A percentile compares a stretch with the other conserved stretches of the same genome.
Conservation (phyloP, 2,329 filamentous ascomycete genomes). For the Hypoxylon sp. region DNA sequence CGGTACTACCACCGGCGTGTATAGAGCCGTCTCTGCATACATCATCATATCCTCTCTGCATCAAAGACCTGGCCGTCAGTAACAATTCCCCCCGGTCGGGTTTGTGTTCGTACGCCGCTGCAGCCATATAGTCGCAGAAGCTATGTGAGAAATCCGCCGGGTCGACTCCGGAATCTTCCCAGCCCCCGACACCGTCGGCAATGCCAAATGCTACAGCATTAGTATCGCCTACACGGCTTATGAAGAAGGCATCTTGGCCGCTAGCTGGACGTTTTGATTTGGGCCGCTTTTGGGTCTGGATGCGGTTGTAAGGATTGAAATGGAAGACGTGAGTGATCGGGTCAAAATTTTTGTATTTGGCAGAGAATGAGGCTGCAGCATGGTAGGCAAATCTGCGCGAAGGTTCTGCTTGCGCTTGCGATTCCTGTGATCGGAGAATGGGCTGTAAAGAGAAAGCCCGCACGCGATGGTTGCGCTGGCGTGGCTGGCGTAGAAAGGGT, state of each 20-base stretch:
- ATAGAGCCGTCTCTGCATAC: slow-evolving; percentile 82
- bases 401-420: slow-evolving; percentile 40
- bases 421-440: slow-evolving; percentile 44
- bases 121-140: slow-evolving; percentile 93
- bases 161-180: slow-evolving; percentile 92
- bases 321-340: slow-evolving; percentile 78
- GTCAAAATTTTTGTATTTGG: slow-evolving; percentile 78
- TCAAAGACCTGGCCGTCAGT: slow-evolving; percentile 76
- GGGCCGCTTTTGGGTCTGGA: slow-evolving; percentile 66
- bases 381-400: slow-evolving; percentile 72
- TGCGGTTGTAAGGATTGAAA: slow-evolving; percentile 76
- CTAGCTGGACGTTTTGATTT: slow-evolving; percentile 78
- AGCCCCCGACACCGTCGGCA: slow-evolving; percentile 95
- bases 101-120: slow-evolving; percentile 74
- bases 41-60: slow-evolving; percentile 87
- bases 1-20: slow-evolving; percentile 89
- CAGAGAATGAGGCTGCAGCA: slow-evolving; percentile 81
- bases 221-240: slow-evolving; percentile 80
- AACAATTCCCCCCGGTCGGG: slow-evolving; percentile 51
- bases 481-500: slow-evolving; percentile 27
- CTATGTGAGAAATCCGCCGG: slow-evolving; percentile 96
- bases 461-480: slow-evolving; percentile 30
- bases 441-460: slow-evolving; percentile 49
- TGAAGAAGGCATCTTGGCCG: slow-evolving; percentile 97
- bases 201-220: slow-evolving; percentile 86